Conservation (phyloP, 345 rosid genomes). For the Iberis pinnata region DNA sequence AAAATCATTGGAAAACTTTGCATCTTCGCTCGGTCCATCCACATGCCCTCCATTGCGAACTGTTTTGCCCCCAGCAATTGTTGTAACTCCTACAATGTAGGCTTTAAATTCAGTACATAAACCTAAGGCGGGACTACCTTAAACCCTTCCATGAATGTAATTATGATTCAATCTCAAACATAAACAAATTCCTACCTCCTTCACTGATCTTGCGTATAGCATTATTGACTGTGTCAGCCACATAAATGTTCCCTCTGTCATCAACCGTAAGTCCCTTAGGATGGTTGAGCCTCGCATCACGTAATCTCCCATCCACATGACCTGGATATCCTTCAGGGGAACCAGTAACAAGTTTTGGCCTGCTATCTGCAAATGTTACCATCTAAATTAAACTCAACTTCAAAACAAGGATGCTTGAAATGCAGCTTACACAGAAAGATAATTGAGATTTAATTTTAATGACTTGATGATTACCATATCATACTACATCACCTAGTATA, state of each 20-base stretch:
- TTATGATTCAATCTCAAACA: background rate
- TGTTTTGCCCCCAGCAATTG: conserved; percentile 95
- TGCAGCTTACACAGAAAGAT: conserved; percentile 4
- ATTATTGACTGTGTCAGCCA: conserved; percentile 86
- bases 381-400: background rate
- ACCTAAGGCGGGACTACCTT: background rate
- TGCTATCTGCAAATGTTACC: conserved; percentile 33
- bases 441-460: background rate
- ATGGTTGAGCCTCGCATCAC: conserved; percentile 94
- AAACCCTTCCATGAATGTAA: background rate
- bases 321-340: conserved; percentile 83
- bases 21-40: conserved; percentile 99
- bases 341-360: conserved; percentile 85
- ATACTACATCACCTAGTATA: background rate
- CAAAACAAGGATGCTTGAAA: conserved; percentile 8
- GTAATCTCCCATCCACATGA: conserved; percentile 78
- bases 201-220: conserved; percentile 95
- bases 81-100: conserved; percentile 63
- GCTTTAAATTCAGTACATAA: conserved; percentile 8
- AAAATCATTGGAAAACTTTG: conserved; percentile 89
- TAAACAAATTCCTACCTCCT: conserved; percentile 44
- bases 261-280: conserved; percentile 90
- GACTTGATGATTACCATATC: background rate
- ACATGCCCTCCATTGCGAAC: conserved; percentile 75
- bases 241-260: conserved; percentile 87